phyloP scores from a whole-genome alignment of 805 yeast species.

The Diddensiella santjacobensis region DNA sequence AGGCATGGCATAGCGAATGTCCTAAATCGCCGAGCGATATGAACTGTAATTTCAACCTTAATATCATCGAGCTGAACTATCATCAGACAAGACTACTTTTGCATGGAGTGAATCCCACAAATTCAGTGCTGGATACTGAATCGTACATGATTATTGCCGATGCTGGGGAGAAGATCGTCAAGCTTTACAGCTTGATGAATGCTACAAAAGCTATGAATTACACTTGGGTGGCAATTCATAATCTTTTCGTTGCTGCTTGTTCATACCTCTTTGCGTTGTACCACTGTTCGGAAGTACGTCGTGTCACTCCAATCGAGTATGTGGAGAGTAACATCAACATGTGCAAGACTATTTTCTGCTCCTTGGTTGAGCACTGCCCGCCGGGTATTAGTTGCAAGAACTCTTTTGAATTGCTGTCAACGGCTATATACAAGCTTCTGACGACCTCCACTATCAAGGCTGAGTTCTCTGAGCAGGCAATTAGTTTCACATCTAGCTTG shows the following conservation, averaged over 20 bases:
- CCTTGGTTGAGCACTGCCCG: constrained; percentile 66
- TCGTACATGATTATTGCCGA: constrained; percentile 57
- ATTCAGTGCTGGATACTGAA: constrained; percentile 47
- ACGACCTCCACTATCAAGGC: neutral
- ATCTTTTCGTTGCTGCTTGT: constrained; percentile 83
- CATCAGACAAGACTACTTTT: constrained; percentile 68
- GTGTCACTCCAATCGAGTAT: constrained; percentile 43
- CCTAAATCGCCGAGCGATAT: constrained; percentile 56
- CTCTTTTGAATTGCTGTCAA: constrained; percentile 65
- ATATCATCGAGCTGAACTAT: constrained; percentile 70
- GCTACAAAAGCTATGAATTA: constrained; percentile 63
- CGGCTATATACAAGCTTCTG: constrained; percentile 60
- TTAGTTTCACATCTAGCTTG: neutral
- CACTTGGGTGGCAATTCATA: constrained; percentile 92
- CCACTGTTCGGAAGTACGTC: constrained; percentile 55
- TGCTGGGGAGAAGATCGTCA: constrained; percentile 64
- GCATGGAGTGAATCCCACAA: constrained; percentile 75
- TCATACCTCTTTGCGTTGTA: constrained; percentile 75
- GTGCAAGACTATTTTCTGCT: constrained; percentile 50
- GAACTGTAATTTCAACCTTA: constrained; percentile 71
- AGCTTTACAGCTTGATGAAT: constrained; percentile 56
- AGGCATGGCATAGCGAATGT: constrained; percentile 56
- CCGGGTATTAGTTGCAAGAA: constrained; percentile 72
- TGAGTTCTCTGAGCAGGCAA: neutral
- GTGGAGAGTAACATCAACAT: constrained; percentile 45